Percentiles rank a stretch among this genome's conserved stretches.
Evolutionary conservation across 75 land plant genomes (phyloP).

Genomic region (Picea glauca): DNA sequence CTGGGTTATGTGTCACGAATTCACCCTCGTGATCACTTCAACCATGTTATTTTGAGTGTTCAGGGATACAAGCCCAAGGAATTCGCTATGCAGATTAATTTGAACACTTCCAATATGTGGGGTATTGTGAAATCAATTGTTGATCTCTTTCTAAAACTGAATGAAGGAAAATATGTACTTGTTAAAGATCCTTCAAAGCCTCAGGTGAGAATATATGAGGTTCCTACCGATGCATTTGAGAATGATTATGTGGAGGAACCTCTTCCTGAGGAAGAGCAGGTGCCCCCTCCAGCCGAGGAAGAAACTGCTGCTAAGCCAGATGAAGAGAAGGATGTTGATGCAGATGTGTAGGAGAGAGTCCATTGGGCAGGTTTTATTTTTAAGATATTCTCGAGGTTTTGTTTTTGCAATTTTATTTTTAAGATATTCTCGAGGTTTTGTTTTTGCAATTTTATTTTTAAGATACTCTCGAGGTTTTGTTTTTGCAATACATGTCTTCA

Average conservation of each 20-base stretch:
- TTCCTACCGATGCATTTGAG: conserved; percentile 96
- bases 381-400: too few relatives aligned
- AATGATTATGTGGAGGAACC: conserved; percentile 99
- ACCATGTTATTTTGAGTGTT: conserved; percentile 81
- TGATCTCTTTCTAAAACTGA: conserved; percentile 89
- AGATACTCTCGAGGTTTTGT: too few relatives aligned
- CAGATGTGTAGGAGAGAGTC: conserved; percentile 19
- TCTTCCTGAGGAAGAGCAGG: conserved; percentile 97
- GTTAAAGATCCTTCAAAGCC: conserved; percentile 97
- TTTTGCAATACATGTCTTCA: too few relatives aligned
- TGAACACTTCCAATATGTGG: conserved; percentile 95
- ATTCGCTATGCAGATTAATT: conserved; percentile 89
- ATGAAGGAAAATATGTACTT: conserved; percentile 90
- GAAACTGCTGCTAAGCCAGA: conserved; percentile 27
- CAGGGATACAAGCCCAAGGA: conserved; percentile 95
- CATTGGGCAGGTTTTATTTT: too few relatives aligned
- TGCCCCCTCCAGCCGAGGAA: conserved; percentile 80
- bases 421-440: too few relatives aligned
- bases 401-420: too few relatives aligned
- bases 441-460: too few relatives aligned
- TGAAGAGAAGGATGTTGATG: conserved; percentile 54
- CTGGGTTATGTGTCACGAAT: conserved; percentile 92
- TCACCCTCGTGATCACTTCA: conserved; percentile 89
- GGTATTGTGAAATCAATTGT: conserved; percentile 97
- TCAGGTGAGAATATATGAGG: conserved; percentile 89